Evolutionary conservation across 306 rosid species (phyloP), one percentile per base, ranked within the genome.

Genomic region (Alnus glutinosa): DNA sequence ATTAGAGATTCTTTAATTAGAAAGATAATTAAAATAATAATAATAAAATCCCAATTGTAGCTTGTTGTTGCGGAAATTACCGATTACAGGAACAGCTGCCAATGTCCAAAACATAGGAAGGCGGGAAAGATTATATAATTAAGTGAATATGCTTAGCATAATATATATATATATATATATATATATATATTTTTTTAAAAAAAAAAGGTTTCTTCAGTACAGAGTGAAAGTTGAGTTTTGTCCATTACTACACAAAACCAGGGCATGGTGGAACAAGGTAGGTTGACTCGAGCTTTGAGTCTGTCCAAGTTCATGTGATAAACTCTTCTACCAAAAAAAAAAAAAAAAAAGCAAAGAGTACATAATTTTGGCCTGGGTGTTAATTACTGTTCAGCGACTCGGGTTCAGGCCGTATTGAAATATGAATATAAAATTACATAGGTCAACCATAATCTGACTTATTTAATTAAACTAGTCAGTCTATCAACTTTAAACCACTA

Each of bases 201-300:
- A 42, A 42, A 42, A 42, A 5, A 23, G 28, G 28, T 42, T 44
- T 74, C 49, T 74, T 50, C 36, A 15, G n/a, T 74, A 62, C 23
- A 61, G 68, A 47, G 44, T 77, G 81, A 55, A 83, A 83, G 81
- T 70, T 52, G 48, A 39, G 81, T 77, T 77, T 83, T 80, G 83
- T 80, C 83, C 34, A 28, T 44, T 77, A 59, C 63, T n/a, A 70
- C 50, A 12, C n/a, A 36, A 13, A 46, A 55, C 14, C 18, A 34
- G 51, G 55, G 36, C 46, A 62, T 42, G 28, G 28, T 23, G 28
- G 28, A 23, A 23, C 28, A 23, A 23, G 28, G 82, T 50, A 4
- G 47, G 57, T 48, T 62, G 30, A 61, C 61, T 63, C 47, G 13
- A 4, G 2, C 63, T 34, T 15, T 39, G 12, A 2, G 12, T 63